Evolutionary conservation across 805 yeast genomes (phyloP).

Genomic region (Dipodascopsis uninucleata): DNA sequence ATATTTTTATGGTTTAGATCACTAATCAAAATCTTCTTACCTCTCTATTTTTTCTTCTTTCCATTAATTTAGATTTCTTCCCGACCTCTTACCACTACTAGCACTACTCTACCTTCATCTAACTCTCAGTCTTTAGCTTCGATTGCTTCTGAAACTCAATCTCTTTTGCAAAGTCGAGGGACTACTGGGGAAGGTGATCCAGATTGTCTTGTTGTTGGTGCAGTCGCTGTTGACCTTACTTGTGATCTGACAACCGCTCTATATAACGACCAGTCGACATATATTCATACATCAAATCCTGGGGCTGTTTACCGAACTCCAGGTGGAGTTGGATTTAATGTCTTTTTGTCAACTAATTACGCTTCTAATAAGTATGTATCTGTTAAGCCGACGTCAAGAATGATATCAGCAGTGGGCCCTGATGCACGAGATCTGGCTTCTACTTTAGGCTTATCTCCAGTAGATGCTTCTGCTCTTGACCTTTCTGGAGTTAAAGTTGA

Average conservation of each 20-base stretch:
- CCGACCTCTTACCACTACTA: not conserved
- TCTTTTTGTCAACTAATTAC: slow-evolving; percentile 59
- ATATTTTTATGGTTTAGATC: too few species aligned
- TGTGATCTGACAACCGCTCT: slow-evolving; percentile 36
- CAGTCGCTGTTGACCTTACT: slow-evolving; percentile 71
- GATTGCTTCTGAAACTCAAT: too few species aligned
- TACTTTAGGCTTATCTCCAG: slow-evolving; percentile 9
- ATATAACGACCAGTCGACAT: slow-evolving; percentile 30
- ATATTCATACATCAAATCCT: slow-evolving; percentile 64
- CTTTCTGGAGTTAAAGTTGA: slow-evolving; percentile 25
- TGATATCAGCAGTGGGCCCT: slow-evolving; percentile 60
- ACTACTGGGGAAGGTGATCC: slow-evolving; percentile 1
- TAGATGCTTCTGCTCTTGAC: slow-evolving; percentile 6
- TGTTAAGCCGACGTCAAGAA: slow-evolving; percentile 30
- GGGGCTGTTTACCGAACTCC: slow-evolving; percentile 53
- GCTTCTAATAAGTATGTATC: slow-evolving; percentile 21
- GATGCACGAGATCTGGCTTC: slow-evolving; percentile 39
- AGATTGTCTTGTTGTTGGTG: slow-evolving; percentile 54
- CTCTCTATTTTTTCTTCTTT: too few species aligned
- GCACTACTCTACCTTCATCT: not conserved
- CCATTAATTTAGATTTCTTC: too few species aligned
- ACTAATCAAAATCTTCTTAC: too few species aligned
- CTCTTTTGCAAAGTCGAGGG: too few species aligned
- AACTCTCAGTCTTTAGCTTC: too few species aligned
- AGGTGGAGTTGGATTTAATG: slow-evolving; percentile 86